Base-by-base conservation (phyloP, 306 rosid genomes). In the Gynostemma pentaphyllum region DNA sequence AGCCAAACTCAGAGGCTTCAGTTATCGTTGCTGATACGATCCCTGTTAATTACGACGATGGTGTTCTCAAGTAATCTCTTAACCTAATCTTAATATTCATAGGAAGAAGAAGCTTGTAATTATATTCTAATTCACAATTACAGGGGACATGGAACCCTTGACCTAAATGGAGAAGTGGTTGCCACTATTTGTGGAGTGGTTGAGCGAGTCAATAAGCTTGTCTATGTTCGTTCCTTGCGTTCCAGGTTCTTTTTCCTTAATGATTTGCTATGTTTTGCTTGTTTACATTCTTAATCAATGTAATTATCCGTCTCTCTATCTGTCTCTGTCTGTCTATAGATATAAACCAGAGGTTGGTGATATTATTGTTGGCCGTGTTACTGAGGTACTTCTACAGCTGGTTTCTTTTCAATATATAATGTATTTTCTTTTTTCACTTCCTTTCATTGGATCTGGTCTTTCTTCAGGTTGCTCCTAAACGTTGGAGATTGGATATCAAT, bases 321-420 rank as follows among this genome's bases (percentile, higher is more conserved):
- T n/a, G n/a, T n/a, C n/a, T n/a, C n/a, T n/a, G n/a, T n/a, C n/a
- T 36, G 27, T 53, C 45, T 73, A 5, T 68, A 86, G 96, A 81
- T 92, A 88, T 74, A 92, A 92, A 72, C 96, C 98, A 0, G 98
- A 92, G 75, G 95, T 86, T 67, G 98, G 96, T 42, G 99, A 92
- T 76, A 86, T 88, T 21, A 64, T 88, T 41, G 78, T 88, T 11
- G 94, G 99, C 9, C 96, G 96, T 70, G 95, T 86, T 68, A 26
- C 76, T 26, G 95, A 88, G 99, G 98, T 84, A 75, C 45, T 70
- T 5, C 26, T 10, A 24, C n/a, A 52, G n/a, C n/a, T n/a, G n/a
- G n/a, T n/a, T n/a, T n/a, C n/a, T n/a, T n/a, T n/a, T n/a, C n/a
- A n/a, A n/a, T n/a, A n/a, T 40, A 34, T 27, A 12, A 68, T 55